phyloP scores from a whole-genome alignment of 2,329 filamentous ascomycete genomes.

The Fusarium sp. region DNA sequence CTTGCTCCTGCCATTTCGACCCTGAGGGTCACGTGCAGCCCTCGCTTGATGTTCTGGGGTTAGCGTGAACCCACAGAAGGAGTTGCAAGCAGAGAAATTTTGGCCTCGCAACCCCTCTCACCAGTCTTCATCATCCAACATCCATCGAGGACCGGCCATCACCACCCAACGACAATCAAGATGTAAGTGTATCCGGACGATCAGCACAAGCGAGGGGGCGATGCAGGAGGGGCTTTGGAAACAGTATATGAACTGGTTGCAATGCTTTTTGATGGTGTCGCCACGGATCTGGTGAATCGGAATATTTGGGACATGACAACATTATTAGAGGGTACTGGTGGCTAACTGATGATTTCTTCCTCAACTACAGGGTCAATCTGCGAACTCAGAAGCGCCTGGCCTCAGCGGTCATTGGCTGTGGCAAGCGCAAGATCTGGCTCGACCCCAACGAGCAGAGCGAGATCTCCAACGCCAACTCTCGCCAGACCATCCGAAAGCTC shows the following conservation, averaged over 20 bases:
- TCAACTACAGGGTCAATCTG: slow-evolving; percentile 87
- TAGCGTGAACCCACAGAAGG: slow-evolving; percentile 51
- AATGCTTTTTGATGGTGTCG: slow-evolving; percentile 33
- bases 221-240: slow-evolving; percentile 19
- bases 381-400: slow-evolving; percentile 99
- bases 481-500: slow-evolving; percentile 99
- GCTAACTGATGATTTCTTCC: slow-evolving; percentile 42
- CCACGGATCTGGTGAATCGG: slow-evolving; percentile 9
- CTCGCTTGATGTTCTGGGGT: slow-evolving; percentile 49
- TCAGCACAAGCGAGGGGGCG: slow-evolving; percentile 16
- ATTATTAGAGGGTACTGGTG: slow-evolving; percentile 27
- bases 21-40: slow-evolving; percentile 37
- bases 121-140: slow-evolving; percentile 48
- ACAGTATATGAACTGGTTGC: slow-evolving; percentile 19
- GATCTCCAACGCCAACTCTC: slow-evolving; percentile 99
- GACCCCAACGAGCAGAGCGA: slow-evolving; percentile 99
- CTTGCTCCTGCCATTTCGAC: background rate
- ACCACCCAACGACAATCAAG: slow-evolving; percentile 53
- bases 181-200: slow-evolving; percentile 50
- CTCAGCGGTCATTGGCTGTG: slow-evolving; percentile 97
- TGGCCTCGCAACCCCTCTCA: slow-evolving; percentile 50
- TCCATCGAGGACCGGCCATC: slow-evolving; percentile 53
- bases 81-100: slow-evolving; percentile 52
- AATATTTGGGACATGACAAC: background rate
- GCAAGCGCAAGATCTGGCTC: slow-evolving; percentile 99